Evolutionary conservation across 495 filamentous ascomycete species (phyloP).

Genomic region (Viridothelium virens): DNA sequence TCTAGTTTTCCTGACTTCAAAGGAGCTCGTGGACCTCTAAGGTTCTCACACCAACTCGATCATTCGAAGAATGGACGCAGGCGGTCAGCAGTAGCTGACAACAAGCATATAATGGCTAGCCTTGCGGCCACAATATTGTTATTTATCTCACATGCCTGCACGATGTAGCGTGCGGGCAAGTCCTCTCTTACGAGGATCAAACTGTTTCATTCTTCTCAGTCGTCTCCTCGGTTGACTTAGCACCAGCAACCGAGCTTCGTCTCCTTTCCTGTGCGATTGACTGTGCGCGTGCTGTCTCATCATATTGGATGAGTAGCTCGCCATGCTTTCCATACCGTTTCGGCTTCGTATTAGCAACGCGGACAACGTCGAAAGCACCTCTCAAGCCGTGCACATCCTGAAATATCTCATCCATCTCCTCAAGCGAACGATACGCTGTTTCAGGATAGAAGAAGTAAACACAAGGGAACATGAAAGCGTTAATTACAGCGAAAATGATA

Average conservation of each 20-base stretch:
- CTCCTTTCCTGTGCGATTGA: conserved; percentile 15
- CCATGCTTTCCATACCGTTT: conserved; percentile 64
- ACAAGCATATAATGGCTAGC: too few relatives aligned
- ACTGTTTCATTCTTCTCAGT: conserved; percentile 1
- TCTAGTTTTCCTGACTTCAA: too few relatives aligned
- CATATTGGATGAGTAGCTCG: conserved; percentile 25
- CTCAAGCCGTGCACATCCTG: conserved; percentile 21
- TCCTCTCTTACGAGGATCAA: background rate
- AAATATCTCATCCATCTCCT: conserved; percentile 41
- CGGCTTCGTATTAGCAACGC: conserved; percentile 52
- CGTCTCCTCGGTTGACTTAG: background rate
- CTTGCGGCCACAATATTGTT: too few relatives aligned
- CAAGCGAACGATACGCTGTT: conserved; percentile 49
- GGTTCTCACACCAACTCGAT: too few relatives aligned
- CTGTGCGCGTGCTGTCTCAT: conserved; percentile 24
- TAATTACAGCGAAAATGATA: conserved; percentile 41
- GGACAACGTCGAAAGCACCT: conserved; percentile 50
- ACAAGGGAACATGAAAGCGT: conserved; percentile 40
- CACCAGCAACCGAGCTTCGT: conserved; percentile 15
- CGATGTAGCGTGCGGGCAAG: too few relatives aligned
- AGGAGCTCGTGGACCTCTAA: too few relatives aligned
- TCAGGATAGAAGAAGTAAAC: conserved; percentile 59
- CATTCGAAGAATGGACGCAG: too few relatives aligned
- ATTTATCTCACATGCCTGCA: too few relatives aligned
- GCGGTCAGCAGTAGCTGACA: too few relatives aligned